Evolutionary conservation across 176 grass and related monocot species (phyloP).

Genomic region (Avena eriantha): DNA sequence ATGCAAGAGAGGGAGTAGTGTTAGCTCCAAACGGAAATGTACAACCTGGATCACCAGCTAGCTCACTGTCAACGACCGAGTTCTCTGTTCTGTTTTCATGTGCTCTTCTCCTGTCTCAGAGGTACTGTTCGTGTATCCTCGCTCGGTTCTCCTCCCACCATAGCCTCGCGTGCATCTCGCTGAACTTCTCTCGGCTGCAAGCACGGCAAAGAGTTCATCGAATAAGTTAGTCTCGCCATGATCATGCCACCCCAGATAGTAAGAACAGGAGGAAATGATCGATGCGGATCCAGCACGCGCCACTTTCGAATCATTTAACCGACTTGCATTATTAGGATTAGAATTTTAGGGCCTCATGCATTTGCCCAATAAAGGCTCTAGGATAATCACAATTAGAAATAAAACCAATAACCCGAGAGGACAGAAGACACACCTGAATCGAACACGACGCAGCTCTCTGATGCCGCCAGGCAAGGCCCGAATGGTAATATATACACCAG

Average conservation of each 20-base stretch:
- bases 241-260: not conserved
- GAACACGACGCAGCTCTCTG: slow-evolving; percentile 85
- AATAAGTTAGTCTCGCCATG: not conserved
- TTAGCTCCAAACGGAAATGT: slow-evolving; percentile 41
- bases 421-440: slow-evolving; percentile 75
- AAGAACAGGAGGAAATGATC: not conserved
- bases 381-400: not conserved
- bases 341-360: not conserved
- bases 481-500: slow-evolving; percentile 97
- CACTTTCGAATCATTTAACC: not conserved
- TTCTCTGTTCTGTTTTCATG: not conserved
- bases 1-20: slow-evolving; percentile 13
- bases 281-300: not conserved
- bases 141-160: slow-evolving; percentile 98
- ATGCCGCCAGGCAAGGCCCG: slow-evolving; percentile 77
- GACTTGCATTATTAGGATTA: not conserved
- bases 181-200: slow-evolving; percentile 92
- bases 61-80: not conserved
- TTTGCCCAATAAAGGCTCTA: not conserved
- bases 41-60: slow-evolving; percentile 43
- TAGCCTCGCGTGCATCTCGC: slow-evolving; percentile 87
- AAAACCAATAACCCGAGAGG: not conserved
- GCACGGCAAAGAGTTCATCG: not conserved
- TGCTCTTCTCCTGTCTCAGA: slow-evolving; percentile 46
- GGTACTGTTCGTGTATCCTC: slow-evolving; percentile 96